Base-by-base conservation (phyloP, 73 alveolate genomes). In the Paramecium caudatum region DNA sequence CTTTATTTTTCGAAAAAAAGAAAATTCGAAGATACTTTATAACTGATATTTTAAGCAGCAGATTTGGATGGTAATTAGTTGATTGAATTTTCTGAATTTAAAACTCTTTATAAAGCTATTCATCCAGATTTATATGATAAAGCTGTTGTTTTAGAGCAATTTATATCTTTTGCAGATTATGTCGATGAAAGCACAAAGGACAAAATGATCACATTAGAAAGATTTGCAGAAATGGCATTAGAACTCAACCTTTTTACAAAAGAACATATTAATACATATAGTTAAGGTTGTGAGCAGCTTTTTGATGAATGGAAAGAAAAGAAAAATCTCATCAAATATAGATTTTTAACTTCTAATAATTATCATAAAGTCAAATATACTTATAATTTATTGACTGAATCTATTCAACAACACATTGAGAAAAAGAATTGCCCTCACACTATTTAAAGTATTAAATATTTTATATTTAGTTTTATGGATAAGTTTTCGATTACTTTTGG, bases 41-140 rank as follows among this genome's bases (percentile, higher is more conserved):
- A 74, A 45, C 21, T 74, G 13, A 74, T 74, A 74, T 74, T 74
- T 45, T 74, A 74, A 45, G 88, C 88, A 19, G 88, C 88, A 21
- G 88, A 74, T 74, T 13, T 74, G 1, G 88, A 74, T 74, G 88
- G 88, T 9, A 74, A 74, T 41, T 13, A 74, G 19, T 74, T 74
- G 21, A 74, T 74, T 4, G 62, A 74, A 16, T 74, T 41, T 45
- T 41, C 70, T 37, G 88, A 74, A 74, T 74, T 74, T 41, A 74
- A 74, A 74, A 74, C 62, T 1, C 39, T 74, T 4, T 74, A 74
- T 45, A 74, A 43, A 43, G 88, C 88, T 36, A 74, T 74, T 17
- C 88, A 74, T 74, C 62, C 88, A 41, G 47, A 74, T 10, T 17
- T 74, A 15, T 65, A 65, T 65, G 32, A 74, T 41, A 74, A 74